Base-by-base conservation (phyloP, 202 grass and related monocot species). In the Eragrostis tef region DNA sequence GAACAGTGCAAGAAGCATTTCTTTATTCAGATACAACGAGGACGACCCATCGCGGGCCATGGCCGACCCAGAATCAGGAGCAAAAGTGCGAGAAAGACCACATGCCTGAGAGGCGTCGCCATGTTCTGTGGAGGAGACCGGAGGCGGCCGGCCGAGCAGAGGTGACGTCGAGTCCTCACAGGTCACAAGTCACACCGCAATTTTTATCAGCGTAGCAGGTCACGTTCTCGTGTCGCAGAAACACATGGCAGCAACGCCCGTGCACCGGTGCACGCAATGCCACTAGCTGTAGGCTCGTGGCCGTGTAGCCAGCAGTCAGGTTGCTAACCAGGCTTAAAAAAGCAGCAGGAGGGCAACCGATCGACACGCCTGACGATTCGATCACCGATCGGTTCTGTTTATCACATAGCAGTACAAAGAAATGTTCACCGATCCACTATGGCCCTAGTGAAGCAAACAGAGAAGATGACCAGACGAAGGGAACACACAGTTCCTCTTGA, bases 41-140 rank as follows among this genome's bases (percentile, higher is more conserved):
- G 34, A 58, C 6, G 44, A n/a, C 51, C 3, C 11, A 4, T 9
- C 44, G 75, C 21, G 27, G 46, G 36, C 61, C 71, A 22, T 56
- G 50, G 16, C 9, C 11, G n/a, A 39, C 20, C 36, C 22, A 12
- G 9, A 63, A 27, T 47, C 54, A 59, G 54, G 16, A 46, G 9
- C n/a, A 25, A 7, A 11, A 21, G 15, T 20, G 17, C 17, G 7
- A 49, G 14, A 52, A 79, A 79, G 76, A 25, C 62, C 46, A 65
- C 75, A 19, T 16, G 45, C 45, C 75, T 21, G 59, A 41, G n/a
- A 39, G 34, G 34, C 2, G 12, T 53, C 8, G 60, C 62, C 62
- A 42, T 79, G 76, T 79, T 79, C 76, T 53, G 76, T 79, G 62
- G 62, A 53, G 62, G 47, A 79, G 47, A 42, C 25, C 47, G 62